Conservation (phyloP, 306 rosid species). For the Pueraria montana region DNA sequence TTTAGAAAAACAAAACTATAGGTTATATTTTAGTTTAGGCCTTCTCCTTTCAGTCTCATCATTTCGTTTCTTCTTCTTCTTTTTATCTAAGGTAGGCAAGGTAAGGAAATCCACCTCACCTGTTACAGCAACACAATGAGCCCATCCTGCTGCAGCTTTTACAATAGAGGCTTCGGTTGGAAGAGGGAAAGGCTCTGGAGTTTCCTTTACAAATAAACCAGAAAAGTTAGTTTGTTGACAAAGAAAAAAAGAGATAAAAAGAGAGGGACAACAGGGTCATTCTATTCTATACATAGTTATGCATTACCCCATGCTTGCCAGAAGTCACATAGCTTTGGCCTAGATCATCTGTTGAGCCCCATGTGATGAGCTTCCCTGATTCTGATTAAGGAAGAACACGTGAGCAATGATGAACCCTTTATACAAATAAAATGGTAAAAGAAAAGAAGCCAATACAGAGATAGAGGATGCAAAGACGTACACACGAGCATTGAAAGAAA, state of each 20-base stretch:
- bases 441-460: neutral
- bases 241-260: neutral
- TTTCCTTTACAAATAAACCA: conserved; percentile 67
- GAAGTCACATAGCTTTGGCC: conserved; percentile 92
- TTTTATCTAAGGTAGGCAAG: neutral
- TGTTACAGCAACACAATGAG: conserved; percentile 81
- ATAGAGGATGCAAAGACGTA: neutral
- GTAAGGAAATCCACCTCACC: conserved; percentile 61
- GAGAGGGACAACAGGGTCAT: conserved; percentile 1
- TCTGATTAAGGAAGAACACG: conserved; percentile 54
- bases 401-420: conserved; percentile 1
- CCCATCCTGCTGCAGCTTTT: conserved; percentile 91
- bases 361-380: conserved; percentile 81
- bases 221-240: conserved; percentile 45
- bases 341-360: conserved; percentile 92
- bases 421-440: neutral
- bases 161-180: conserved; percentile 68
- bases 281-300: neutral
- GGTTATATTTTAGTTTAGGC: neutral
- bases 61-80: neutral
- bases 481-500: neutral
- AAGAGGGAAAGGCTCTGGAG: conserved; percentile 86
- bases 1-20: neutral
- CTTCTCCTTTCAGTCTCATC: neutral
- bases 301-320: conserved; percentile 88